Percentiles rank a stretch among this genome's conserved stretches.
Evolutionary conservation across 805 yeast species (phyloP).

Genomic region (Teunomyces gatunensis): DNA sequence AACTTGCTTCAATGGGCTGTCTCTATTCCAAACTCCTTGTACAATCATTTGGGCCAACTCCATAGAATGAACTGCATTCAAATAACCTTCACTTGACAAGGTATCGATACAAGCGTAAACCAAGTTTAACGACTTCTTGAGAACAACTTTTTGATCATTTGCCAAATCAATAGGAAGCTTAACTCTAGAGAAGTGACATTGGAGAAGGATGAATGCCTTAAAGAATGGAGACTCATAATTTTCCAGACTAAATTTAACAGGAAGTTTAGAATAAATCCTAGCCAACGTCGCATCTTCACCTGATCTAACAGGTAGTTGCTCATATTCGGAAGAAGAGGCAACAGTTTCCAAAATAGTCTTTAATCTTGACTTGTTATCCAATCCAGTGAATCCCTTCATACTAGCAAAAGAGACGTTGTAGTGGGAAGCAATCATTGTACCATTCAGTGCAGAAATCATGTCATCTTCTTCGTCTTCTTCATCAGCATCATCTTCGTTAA

Average conservation of each 20-base stretch:
- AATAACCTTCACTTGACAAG: slow-evolving; percentile 73
- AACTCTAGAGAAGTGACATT: slow-evolving; percentile 75
- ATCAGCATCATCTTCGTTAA: slow-evolving; percentile 32
- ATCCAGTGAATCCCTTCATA: slow-evolving; percentile 57
- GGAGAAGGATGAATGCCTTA: slow-evolving; percentile 73
- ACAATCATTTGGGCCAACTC: slow-evolving; percentile 85
- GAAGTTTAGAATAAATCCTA: slow-evolving; percentile 57
- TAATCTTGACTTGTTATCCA: slow-evolving; percentile 56
- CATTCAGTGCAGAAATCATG: slow-evolving; percentile 57
- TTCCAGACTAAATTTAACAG: slow-evolving; percentile 48
- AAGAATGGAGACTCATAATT: slow-evolving; percentile 54
- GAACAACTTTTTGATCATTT: slow-evolving; percentile 52
- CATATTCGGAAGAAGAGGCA: slow-evolving; percentile 72
- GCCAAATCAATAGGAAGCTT: slow-evolving; percentile 56
- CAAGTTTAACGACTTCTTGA: slow-evolving; percentile 49
- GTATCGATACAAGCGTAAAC: slow-evolving; percentile 71
- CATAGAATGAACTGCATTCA: slow-evolving; percentile 79
- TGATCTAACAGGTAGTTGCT: slow-evolving; percentile 55
- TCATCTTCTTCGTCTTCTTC: slow-evolving; percentile 41
- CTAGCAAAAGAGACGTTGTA: slow-evolving; percentile 65
- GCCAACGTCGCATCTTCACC: slow-evolving; percentile 52
- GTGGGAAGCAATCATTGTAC: slow-evolving; percentile 73
- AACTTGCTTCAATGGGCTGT: slow-evolving; percentile 73
- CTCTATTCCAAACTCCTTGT: slow-evolving; percentile 84
- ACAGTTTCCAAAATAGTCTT: slow-evolving; percentile 62